Base-by-base conservation (phyloP, 2,329 filamentous ascomycete species). In the Aspergillus niger region DNA sequence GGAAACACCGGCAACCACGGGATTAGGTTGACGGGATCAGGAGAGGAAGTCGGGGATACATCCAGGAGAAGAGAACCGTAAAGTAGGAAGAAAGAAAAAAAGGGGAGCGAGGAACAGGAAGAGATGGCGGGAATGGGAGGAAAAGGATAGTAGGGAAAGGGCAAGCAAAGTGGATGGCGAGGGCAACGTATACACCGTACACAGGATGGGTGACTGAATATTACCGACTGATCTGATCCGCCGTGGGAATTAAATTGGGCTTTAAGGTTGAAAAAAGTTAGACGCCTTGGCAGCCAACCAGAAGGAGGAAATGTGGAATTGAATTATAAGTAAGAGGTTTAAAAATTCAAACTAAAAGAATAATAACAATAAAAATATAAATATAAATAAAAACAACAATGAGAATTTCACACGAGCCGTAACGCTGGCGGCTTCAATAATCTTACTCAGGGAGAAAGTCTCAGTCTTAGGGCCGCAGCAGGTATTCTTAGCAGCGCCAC, bases 371-470 rank as follows among this genome's bases (percentile, higher is more conserved):
- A 36, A 36, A 2, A 6, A 36, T 36, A 20, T 20, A 20, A 20
- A 20, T 20, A 20, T 20, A 20, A 36, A 36, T 44, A 44, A 36
- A 36, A 36, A 36, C 32, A 36, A 36, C 32, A 36, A 36, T 15
- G 32, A 36, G 32, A 15, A 36, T 36, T 36, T 36, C 32, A 36
- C 32, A 36, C 32, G 11, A 36, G n/a, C 15, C 47, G 47, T 50
- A 50, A 50, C 47, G 47, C 47, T 50, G 47, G 47, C 47, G 26
- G 47, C 47, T 50, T 50, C 47, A 50, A 17, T 28, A 32, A 17
- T 28, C 26, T 30, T 44, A 44, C 47, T 50, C 47, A 30, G 47
- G 47, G 11, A n/a, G 13, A 13, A 36, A 36, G 32, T 36, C 32
- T 36, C 32, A 36, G 32, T 32, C 26, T 30, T 26, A 50, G 41